phyloP scores from a whole-genome alignment of 306 rosid species.

The Sicyos edulis region DNA sequence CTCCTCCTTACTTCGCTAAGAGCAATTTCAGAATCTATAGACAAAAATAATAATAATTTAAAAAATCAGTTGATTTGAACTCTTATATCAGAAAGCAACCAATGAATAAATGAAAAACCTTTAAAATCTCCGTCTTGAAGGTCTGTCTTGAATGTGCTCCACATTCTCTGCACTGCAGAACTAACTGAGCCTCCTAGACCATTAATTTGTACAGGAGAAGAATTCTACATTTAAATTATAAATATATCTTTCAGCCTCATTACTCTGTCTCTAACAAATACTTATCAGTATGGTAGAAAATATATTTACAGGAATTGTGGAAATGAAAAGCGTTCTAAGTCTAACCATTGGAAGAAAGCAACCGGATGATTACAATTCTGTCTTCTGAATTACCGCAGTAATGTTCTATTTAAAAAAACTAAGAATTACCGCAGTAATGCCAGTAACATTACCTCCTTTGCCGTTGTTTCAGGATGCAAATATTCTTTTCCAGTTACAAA shows the following conservation, averaged over 20 bases:
- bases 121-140: conserved; percentile 26
- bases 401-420: too few relatives aligned
- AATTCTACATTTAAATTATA: too few relatives aligned
- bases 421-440: neutral
- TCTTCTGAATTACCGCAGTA: too few relatives aligned
- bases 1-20: conserved; percentile 28
- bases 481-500: conserved; percentile 39
- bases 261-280: neutral
- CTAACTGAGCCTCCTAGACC: conserved; percentile 29
- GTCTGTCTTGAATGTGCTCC: conserved; percentile 61
- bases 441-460: conserved; percentile 33
- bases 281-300: neutral
- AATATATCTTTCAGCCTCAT: too few relatives aligned
- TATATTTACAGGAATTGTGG: neutral
- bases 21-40: conserved; percentile 55
- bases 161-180: conserved; percentile 56
- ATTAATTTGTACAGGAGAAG: conserved; percentile 24
- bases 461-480: conserved; percentile 27
- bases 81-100: conserved; percentile 6
- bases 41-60: too few relatives aligned
- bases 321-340: neutral
- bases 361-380: neutral
- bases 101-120: conserved; percentile 5
- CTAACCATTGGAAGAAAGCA: conserved; percentile 3
- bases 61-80: conserved; percentile 24